These are phyloP conservation scores for Ustilago tritici DNA, from an alignment of 1,284 basidiomycete genomes.

Conservation along the genomic window DNA sequence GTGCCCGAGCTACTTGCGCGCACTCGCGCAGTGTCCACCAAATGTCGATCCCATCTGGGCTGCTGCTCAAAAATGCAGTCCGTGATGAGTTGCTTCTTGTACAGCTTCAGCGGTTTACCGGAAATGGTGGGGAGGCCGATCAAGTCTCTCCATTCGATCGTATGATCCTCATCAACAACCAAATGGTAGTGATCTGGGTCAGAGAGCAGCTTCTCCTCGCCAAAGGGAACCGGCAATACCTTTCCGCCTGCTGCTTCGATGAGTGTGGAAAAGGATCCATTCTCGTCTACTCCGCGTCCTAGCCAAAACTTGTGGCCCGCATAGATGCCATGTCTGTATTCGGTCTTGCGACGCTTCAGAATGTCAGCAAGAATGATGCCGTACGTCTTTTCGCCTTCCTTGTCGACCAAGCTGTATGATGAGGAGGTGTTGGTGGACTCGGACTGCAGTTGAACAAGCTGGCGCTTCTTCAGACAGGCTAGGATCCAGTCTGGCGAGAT, in stretches of 20 bases:
- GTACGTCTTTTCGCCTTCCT: conserved; percentile 38
- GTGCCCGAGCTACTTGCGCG: conserved; percentile 5
- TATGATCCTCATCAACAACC: conserved; percentile 31
- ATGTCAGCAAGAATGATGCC: conserved; percentile 31
- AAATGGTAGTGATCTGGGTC: conserved; percentile 38
- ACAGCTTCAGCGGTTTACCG: conserved; percentile 32
- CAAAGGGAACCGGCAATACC: conserved; percentile 20
- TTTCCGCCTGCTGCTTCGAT: conserved; percentile 40
- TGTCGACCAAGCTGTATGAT: conserved; percentile 6
- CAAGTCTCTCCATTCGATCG: conserved; percentile 29
- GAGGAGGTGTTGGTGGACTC: conserved; percentile 1
- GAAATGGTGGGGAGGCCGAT: conserved; percentile 14
- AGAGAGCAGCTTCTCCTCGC: conserved; percentile 27
- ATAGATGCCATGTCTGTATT: conserved; percentile 32
- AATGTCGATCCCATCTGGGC: conserved; percentile 38
- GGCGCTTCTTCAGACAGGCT: conserved; percentile 27
- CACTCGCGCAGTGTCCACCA: conserved; percentile 11
- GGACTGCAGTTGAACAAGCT: not conserved
- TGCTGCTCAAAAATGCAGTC: conserved; percentile 43
- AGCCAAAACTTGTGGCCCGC: conserved; percentile 45
- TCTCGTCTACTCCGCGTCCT: conserved; percentile 37
- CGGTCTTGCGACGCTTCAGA: conserved; percentile 19
- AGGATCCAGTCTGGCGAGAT: conserved; percentile 43
- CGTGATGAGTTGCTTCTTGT: conserved; percentile 37
- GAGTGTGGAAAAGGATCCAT: conserved; percentile 25